These are phyloP conservation scores for Cryphonectria naterciae DNA, from an alignment of 2,329 filamentous ascomycete genomes.

Conservation along the genomic window DNA sequence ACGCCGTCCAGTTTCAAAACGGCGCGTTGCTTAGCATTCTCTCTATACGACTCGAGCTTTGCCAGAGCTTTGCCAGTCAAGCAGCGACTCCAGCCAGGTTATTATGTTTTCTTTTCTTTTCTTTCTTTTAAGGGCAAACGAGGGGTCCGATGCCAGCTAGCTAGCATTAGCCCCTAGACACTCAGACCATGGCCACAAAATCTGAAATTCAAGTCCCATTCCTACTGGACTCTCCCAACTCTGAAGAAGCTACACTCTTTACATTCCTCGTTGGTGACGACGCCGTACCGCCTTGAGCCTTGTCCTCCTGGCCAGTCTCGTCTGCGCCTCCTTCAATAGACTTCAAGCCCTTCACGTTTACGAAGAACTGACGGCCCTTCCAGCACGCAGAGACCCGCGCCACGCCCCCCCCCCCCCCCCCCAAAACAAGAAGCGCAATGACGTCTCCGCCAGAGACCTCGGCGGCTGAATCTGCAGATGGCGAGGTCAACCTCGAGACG, in stretches of 20 bases:
- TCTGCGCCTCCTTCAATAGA: not conserved
- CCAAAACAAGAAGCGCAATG: not conserved
- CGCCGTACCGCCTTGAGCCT: not conserved
- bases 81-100: not conserved
- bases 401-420: too few relatives aligned
- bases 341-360: not conserved
- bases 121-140: not conserved
- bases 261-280: not conserved
- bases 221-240: not conserved
- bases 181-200: not conserved
- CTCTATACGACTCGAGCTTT: not conserved
- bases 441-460: conserved; percentile 17
- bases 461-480: conserved; percentile 8
- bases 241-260: not conserved
- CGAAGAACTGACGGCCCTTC: not conserved
- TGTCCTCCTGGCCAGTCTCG: not conserved
- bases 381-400: not conserved
- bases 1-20: not conserved
- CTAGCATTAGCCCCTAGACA: not conserved
- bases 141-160: not conserved
- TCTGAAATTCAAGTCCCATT: not conserved
- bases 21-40: not conserved
- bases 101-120: not conserved
- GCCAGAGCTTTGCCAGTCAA: not conserved
- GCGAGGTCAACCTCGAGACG: conserved; percentile 36